Percentiles rank a stretch among this genome's conserved stretches.
Conservation (phyloP, 2,329 filamentous ascomycete species). For the Chaetoscypha palmicola region DNA sequence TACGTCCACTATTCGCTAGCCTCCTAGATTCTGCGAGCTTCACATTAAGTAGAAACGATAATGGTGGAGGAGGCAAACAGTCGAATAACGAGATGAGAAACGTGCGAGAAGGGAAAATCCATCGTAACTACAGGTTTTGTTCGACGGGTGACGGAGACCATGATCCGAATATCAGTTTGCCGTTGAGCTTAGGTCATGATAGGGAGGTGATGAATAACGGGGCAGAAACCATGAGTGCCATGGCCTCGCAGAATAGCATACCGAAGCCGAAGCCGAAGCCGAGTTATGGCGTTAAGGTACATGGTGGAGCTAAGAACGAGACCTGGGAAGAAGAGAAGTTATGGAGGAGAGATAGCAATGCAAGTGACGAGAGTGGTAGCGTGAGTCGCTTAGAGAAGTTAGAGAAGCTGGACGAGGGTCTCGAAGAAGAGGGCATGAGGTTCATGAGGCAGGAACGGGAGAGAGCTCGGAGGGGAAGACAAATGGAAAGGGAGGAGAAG, state of each 20-base stretch:
- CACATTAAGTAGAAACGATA: not conserved
- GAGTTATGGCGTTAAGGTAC: not conserved
- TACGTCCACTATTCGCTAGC: conserved; percentile 35
- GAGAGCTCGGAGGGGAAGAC: conserved; percentile 7
- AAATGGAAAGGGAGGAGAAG: conserved; percentile 5
- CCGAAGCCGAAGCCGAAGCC: not conserved
- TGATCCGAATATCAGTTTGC: not conserved
- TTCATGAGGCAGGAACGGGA: conserved; percentile 7
- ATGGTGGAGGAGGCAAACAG: not conserved
- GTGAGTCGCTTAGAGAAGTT: conserved; percentile 1
- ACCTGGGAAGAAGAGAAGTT: conserved; percentile 4
- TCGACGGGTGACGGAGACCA: not conserved
- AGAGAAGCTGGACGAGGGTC: conserved; percentile 2
- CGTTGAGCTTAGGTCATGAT: not conserved
- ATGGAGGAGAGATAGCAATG: conserved; percentile 4
- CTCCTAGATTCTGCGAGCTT: conserved; percentile 26
- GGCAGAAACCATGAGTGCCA: not conserved
- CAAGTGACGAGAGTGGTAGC: conserved; percentile 4
- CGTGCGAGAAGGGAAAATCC: not conserved
- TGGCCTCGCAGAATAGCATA: not conserved
- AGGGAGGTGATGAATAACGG: not conserved
- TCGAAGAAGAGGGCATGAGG: not conserved
- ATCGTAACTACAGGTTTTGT: conserved; percentile 1
- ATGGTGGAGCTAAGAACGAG: not conserved
- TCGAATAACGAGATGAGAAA: conserved; percentile 1